Evolutionary conservation across 768 basidiomycete species (phyloP).

Genomic region (Leccinum subtestaceum): DNA sequence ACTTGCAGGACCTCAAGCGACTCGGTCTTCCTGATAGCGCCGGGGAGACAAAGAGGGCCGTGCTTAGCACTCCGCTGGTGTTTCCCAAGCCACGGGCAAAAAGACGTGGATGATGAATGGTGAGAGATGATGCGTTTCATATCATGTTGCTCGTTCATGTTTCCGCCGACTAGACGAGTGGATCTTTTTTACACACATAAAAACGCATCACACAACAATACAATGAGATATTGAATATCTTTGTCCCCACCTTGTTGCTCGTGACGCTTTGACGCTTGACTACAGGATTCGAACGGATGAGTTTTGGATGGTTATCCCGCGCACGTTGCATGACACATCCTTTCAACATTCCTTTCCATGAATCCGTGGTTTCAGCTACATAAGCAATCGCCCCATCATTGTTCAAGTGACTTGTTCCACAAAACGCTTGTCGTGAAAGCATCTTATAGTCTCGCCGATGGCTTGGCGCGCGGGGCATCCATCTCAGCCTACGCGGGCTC

Average conservation of each 20-base stretch:
- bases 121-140: background rate
- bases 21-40: slow-evolving; percentile 65
- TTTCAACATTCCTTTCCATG: background rate
- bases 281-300: background rate
- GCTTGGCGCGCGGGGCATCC: background rate
- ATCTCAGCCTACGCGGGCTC: too few species aligned
- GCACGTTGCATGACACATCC: background rate
- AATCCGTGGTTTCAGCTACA: background rate
- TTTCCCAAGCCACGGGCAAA: slow-evolving; percentile 67
- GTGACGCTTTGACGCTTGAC: background rate
- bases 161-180: background rate
- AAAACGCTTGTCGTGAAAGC: background rate
- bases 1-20: slow-evolving; percentile 60
- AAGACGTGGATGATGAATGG: slow-evolving; percentile 27
- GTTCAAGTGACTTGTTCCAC: background rate
- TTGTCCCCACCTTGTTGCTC: background rate
- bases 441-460: background rate
- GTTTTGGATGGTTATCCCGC: background rate
- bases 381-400: background rate
- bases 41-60: slow-evolving; percentile 65
- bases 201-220: background rate
- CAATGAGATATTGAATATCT: background rate
- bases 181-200: background rate
- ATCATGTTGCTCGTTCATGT: background rate
- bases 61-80: slow-evolving; percentile 70